Base-by-base conservation (phyloP, 2,329 filamentous ascomycete species). In the Aspergillus vadensis region DNA sequence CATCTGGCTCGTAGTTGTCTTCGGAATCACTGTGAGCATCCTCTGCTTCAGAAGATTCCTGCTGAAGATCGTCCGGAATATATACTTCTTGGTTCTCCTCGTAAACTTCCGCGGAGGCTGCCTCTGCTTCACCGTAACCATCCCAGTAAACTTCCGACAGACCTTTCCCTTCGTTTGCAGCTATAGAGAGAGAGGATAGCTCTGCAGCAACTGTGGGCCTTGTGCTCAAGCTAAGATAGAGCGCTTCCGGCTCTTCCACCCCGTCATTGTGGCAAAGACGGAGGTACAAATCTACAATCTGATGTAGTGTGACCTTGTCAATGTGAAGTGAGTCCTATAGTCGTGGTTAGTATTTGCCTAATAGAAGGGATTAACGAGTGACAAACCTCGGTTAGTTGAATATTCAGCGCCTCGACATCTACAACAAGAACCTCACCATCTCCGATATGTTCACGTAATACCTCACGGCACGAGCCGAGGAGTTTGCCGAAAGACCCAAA, bases 251-350 rank as follows among this genome's bases (percentile, higher is more conserved):
- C 21, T 80, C 72, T 55, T 81, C 75, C 43, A 79, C 72, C 23
- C 81, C 84, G 69, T 89, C 87, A 68, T 89, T 87, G 32, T 79
- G 79, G 64, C 84, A 81, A 49, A 91, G 76, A 15, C 80, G 78
- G 60, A 87, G 73, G 67, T 88, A 88, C 49, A 88, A 71, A 55
- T 85, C 80, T 60, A 89, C 74, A 48, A 91, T 77, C 59, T 87
- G 80, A 49, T 81, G 76, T 55, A 89, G 76, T 51, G 82, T 82
- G 63, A 83, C 74, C 67, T 80, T 75, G 65, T 78, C 75, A 51
- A 80, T 72, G 69, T 82, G 74, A 41, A 74, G 70, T 47, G 82
- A 84, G 69, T 82, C 80, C 83, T 86, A 12, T 21, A 60, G 52
- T 25, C n/a, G 17, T 58, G 67, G 73, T 80, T 63, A 73, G 63